Conservation (phyloP, 306 rosid genomes). For the Inga laurina region DNA sequence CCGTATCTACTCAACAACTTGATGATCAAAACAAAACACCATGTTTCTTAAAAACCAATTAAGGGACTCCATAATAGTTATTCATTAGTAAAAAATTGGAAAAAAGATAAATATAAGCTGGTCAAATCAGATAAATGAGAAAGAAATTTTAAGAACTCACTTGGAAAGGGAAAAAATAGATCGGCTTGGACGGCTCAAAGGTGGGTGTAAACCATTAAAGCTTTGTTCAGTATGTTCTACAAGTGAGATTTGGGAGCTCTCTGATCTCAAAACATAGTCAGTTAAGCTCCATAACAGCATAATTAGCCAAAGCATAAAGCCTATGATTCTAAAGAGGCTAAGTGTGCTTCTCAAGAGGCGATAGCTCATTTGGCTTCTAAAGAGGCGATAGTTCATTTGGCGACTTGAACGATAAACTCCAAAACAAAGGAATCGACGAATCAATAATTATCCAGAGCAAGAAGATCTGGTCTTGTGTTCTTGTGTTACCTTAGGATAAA, state of each 20-base stretch:
- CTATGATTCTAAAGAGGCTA: neutral
- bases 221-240: neutral
- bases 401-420: neutral
- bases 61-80: neutral
- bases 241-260: neutral
- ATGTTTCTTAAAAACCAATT: neutral
- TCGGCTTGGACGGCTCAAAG: constrained; percentile 37
- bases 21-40: neutral
- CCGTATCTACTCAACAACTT: neutral
- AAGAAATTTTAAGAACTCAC: constrained; percentile 35
- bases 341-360: too few species aligned
- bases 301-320: constrained; percentile 22
- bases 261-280: neutral
- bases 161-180: constrained; percentile 53
- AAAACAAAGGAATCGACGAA: neutral
- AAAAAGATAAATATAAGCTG: neutral
- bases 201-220: constrained; percentile 22
- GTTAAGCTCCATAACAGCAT: neutral
- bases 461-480: neutral
- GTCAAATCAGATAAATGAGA: neutral
- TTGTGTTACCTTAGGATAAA: neutral
- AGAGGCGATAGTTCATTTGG: constrained; percentile 33
- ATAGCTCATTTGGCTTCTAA: constrained; percentile 33
- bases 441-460: neutral
- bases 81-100: neutral